Evolutionary conservation across 2,329 filamentous ascomycete genomes (phyloP).

Genomic region (Teratosphaeria pseudoeucalypti): DNA sequence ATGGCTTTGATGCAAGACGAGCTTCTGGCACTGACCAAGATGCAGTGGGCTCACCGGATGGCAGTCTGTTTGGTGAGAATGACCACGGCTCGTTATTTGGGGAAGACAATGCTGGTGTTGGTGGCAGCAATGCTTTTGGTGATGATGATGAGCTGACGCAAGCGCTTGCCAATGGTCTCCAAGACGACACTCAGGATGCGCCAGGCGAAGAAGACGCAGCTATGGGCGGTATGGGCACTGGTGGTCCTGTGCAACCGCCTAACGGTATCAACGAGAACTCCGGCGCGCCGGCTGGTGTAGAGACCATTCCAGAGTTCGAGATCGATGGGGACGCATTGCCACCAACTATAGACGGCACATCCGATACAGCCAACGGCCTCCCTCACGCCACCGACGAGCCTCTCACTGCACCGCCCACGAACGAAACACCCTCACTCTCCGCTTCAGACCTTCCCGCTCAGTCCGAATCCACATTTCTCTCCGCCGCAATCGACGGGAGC

Average conservation of each 20-base stretch:
- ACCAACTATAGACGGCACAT: constrained; percentile 1
- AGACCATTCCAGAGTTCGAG: not conserved
- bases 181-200: constrained; percentile 28
- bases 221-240: constrained; percentile 32
- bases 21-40: constrained; percentile 42
- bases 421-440: constrained; percentile 17
- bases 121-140: constrained; percentile 51
- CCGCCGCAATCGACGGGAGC: constrained; percentile 76
- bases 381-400: constrained; percentile 40
- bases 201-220: constrained; percentile 28
- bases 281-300: not conserved
- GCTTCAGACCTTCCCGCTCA: constrained; percentile 34
- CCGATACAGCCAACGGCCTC: constrained; percentile 35
- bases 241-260: constrained; percentile 29
- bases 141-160: constrained; percentile 76
- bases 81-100: constrained; percentile 72
- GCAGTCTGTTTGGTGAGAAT: constrained; percentile 74
- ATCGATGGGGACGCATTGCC: not conserved
- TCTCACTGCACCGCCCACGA: constrained; percentile 24
- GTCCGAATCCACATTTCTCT: constrained; percentile 73
- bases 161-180: constrained; percentile 51
- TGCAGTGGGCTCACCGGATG: constrained; percentile 54
- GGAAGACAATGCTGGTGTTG: constrained; percentile 45
- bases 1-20: constrained; percentile 15
- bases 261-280: constrained; percentile 2